Evolutionary conservation across 148 eudicot genomes (phyloP), one percentile per base, ranked within the genome.

Genomic region (Camellia granthamiana): DNA sequence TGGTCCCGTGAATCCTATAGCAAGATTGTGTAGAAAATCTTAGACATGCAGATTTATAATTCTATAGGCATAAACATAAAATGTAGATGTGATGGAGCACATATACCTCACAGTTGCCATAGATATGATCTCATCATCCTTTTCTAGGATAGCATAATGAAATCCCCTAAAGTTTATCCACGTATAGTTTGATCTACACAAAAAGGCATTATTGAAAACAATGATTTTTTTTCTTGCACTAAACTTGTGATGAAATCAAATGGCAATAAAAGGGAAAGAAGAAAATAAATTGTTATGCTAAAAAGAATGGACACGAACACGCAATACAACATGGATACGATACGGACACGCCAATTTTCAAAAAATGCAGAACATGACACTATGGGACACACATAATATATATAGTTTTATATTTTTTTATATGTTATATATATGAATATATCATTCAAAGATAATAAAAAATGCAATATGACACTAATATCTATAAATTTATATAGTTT

Each of bases 41-140:
- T 54, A 62, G 0, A 64, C 11, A 55, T 64, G 13, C 38, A 21
- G 23, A 43, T 47, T 47, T 47, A 47, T 47, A 49, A 8, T 51
- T n/a, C 51, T 2, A 23, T n/a, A 51, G n/a, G 2, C 55, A 18
- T 72, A 18, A n/a, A n/a, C 4, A 75, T 18, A 16, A 14, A 7
- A 43, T 52, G 4, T 7, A 9, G 0, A 42, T 7, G n/a, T 19
- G 41, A 66, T 75, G 58, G 11, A 5, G 12, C 21, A 30, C 1
- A 30, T 30, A 72, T 90, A 92, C 97, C 97, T 90, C 15, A 92
- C 2, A 9, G 89, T 78, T 69, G 94, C 94, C 23, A 63, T 90
- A 7, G 91, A 73, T 11, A 89, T 62, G n/a, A 92, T 72, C 11
- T 77, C 83, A 21, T 83, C 90, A 7, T 80, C 69, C n/a, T 5